phyloP scores from a whole-genome alignment of 176 grass and related monocot species.

The Echinochloa phyllopogon region DNA sequence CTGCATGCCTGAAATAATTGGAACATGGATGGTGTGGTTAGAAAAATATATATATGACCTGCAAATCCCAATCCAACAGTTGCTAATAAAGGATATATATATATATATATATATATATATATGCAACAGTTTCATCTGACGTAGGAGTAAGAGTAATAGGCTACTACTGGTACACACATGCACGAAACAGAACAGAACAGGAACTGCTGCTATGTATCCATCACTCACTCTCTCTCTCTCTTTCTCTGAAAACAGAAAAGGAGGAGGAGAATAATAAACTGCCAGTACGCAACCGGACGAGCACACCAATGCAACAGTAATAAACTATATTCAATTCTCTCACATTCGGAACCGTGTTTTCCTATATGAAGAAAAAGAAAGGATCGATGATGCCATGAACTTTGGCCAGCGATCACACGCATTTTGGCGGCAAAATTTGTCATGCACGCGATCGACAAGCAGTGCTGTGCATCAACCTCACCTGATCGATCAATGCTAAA shows the following conservation, averaged over 20 bases:
- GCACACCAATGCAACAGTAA: too few relatives aligned
- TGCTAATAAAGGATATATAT: background rate
- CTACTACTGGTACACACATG: background rate
- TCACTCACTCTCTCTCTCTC: background rate
- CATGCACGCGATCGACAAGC: too few relatives aligned
- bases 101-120: too few relatives aligned
- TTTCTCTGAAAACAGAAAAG: background rate
- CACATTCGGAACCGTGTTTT: too few relatives aligned
- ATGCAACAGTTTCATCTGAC: background rate
- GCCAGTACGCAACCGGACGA: too few relatives aligned
- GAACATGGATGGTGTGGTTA: background rate
- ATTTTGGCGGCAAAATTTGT: background rate
- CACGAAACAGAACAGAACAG: background rate
- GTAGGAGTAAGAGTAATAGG: background rate
- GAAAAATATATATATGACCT: background rate
- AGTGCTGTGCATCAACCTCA: too few relatives aligned
- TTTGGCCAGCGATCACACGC: background rate
- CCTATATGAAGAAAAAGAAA: too few relatives aligned
- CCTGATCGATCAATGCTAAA: background rate
- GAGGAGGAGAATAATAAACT: too few relatives aligned
- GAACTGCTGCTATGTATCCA: background rate
- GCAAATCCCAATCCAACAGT: background rate
- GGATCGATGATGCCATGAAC: too few relatives aligned
- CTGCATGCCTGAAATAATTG: conserved; percentile 49
- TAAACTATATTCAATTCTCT: too few relatives aligned